Evolutionary conservation across 2,329 filamentous ascomycete genomes (phyloP).

Genomic region (Furcasterigmium furcatum): DNA sequence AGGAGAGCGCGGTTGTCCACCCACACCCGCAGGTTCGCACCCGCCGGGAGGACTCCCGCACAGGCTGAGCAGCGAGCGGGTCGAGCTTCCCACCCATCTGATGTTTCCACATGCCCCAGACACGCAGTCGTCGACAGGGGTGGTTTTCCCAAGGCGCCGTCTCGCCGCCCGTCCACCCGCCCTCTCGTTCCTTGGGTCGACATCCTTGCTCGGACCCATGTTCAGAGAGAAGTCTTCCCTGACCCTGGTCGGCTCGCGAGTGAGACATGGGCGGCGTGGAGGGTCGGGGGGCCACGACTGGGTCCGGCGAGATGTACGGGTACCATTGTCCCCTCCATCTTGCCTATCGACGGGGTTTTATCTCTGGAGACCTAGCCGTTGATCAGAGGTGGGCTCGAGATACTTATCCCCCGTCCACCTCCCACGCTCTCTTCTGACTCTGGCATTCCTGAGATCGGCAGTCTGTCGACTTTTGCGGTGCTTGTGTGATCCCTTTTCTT

Average conservation of each 20-base stretch:
- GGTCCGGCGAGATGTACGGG: slow-evolving; percentile 15
- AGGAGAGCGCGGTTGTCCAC: slow-evolving; percentile 5
- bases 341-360: slow-evolving; percentile 34
- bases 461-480: slow-evolving; percentile 34
- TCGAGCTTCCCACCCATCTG: slow-evolving; percentile 29
- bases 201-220: slow-evolving; percentile 21
- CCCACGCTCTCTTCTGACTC: slow-evolving; percentile 27
- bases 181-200: slow-evolving; percentile 24
- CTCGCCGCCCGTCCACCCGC: slow-evolving; percentile 22
- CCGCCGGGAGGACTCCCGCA: neutral
- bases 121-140: slow-evolving; percentile 26
- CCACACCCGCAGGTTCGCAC: slow-evolving; percentile 4
- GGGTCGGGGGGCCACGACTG: slow-evolving; percentile 17
- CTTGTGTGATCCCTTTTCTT: slow-evolving; percentile 37
- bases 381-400: slow-evolving; percentile 32
- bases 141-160: slow-evolving; percentile 16
- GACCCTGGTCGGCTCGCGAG: slow-evolving; percentile 38
- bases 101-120: slow-evolving; percentile 41
- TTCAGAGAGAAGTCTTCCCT: slow-evolving; percentile 6
- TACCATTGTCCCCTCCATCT: slow-evolving; percentile 9
- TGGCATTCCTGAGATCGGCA: slow-evolving; percentile 45
- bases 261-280: slow-evolving; percentile 41
- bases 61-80: slow-evolving; percentile 2
- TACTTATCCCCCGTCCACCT: slow-evolving; percentile 49
- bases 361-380: slow-evolving; percentile 25